Conservation (phyloP, 1,284 basidiomycete species). For the Wallemia ichthyophaga region DNA sequence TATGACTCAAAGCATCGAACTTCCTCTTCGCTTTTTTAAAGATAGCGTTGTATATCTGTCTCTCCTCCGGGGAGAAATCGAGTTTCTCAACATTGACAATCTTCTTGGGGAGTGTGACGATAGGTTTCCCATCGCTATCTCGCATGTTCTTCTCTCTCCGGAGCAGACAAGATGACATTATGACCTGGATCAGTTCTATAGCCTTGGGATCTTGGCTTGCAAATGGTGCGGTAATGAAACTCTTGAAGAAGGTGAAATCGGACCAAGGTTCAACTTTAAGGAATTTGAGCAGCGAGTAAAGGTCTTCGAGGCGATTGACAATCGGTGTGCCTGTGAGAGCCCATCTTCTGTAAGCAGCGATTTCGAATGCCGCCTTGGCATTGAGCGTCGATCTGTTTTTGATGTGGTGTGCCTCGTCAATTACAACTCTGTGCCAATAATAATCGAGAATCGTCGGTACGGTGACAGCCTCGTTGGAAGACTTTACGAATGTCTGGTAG, state of each 20-base stretch:
- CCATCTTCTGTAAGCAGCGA: slow-evolving; percentile 56
- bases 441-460: background rate
- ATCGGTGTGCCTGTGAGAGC: slow-evolving; percentile 77
- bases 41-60: slow-evolving; percentile 50
- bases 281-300: slow-evolving; percentile 53
- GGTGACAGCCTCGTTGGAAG: background rate
- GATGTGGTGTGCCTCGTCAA: slow-evolving; percentile 84
- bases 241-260: slow-evolving; percentile 50
- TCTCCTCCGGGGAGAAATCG: slow-evolving; percentile 41
- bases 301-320: slow-evolving; percentile 74
- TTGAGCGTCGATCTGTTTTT: slow-evolving; percentile 71
- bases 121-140: slow-evolving; percentile 56
- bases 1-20: slow-evolving; percentile 43
- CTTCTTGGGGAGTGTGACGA: slow-evolving; percentile 68
- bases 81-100: slow-evolving; percentile 39
- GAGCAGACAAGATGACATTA: slow-evolving; percentile 58
- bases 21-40: slow-evolving; percentile 24
- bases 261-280: slow-evolving; percentile 50
- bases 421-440: slow-evolving; percentile 15
- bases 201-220: slow-evolving; percentile 40
- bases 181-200: slow-evolving; percentile 71
- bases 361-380: slow-evolving; percentile 24
- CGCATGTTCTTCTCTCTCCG: slow-evolving; percentile 86
- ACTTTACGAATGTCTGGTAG: slow-evolving; percentile 20
- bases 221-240: slow-evolving; percentile 69